Evolutionary conservation across 2,329 filamentous ascomycete species (phyloP).

Genomic region (Nothomitra cinnamomea): DNA sequence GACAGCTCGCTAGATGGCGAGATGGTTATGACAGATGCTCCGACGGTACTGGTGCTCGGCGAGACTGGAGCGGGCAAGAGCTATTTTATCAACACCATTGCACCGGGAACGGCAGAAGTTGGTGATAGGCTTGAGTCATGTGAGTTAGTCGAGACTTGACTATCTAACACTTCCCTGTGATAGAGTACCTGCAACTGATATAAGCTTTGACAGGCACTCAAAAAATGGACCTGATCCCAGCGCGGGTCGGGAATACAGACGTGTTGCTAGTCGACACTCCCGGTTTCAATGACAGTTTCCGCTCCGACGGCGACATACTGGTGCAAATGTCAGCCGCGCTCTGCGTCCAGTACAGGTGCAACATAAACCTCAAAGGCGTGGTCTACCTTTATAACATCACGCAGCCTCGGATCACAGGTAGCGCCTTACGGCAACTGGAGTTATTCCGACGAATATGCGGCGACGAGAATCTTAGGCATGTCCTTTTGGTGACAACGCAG

Average conservation of each 20-base stretch:
- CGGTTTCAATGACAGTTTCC: conserved; percentile 18
- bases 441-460: conserved; percentile 17
- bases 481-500: conserved; percentile 13
- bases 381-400: conserved; percentile 21
- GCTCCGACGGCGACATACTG: conserved; percentile 18
- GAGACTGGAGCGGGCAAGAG: conserved; percentile 18
- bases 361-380: conserved; percentile 16
- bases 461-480: conserved; percentile 11
- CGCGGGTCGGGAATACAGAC: conserved; percentile 8
- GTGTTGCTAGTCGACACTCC: conserved; percentile 20
- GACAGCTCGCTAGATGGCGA: neutral
- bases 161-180: neutral
- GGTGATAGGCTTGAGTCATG: conserved; percentile 10
- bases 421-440: conserved; percentile 11
- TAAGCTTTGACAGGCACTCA: neutral
- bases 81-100: conserved; percentile 17
- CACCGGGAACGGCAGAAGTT: conserved; percentile 8
- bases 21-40: conserved; percentile 6
- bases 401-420: conserved; percentile 13
- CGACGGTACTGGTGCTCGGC: conserved; percentile 18
- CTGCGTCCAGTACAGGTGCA: conserved; percentile 13
- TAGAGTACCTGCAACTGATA: neutral
- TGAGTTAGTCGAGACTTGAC: neutral
- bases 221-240: neutral
- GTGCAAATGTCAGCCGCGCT: conserved; percentile 15